Base-by-base conservation (phyloP, 345 rosid genomes). In the Populus nigra region DNA sequence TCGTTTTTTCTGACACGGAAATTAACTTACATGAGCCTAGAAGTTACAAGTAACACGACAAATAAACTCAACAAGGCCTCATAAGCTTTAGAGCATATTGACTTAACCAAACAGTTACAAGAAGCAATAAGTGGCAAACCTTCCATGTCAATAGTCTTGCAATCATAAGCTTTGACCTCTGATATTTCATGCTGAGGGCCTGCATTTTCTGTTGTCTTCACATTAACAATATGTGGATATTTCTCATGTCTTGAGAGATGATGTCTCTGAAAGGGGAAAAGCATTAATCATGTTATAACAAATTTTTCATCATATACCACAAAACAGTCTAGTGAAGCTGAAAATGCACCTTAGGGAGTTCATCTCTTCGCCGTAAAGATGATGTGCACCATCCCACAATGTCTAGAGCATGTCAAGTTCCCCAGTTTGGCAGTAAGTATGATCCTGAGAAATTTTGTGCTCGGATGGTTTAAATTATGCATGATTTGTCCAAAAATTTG, bases 331-430 rank as follows among this genome's bases (percentile, higher is more conserved):
- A 17, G 53, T 68, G 55, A 75, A 35, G 38, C 36, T 23, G 31
- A 36, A 55, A 41, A 15, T 43, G 29, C 81, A 91, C 97, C 95
- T 89, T 88, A 73, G 97, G 98, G 73, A 94, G 96, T 84, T 93
- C 90, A 63, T 57, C 77, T 65, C 59, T 78, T 63, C 69, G 91
- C 59, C 97, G 78, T 18, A 94, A 78, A 53, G 97, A 94, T n/a
- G 98, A 88, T 73, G 98, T 91, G 74, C 98, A 88, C 98, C 98
- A 93, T 39, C 98, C 98, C 7, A 93, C 98, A 65, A 94, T 80
- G 75, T 86, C 97, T 94, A 74, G 49, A 59, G 50, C 29, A 73
- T 20, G 92, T 94, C 73, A 93, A 89, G 98, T 83, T 81, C 63
- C 81, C 65, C 86, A 75, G 33, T 76, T 38, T 53, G 49, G 68